Percentiles rank a stretch among this genome's conserved stretches.
Conservation (phyloP, 805 yeast genomes). For the Sporopachydermia quercuum region DNA sequence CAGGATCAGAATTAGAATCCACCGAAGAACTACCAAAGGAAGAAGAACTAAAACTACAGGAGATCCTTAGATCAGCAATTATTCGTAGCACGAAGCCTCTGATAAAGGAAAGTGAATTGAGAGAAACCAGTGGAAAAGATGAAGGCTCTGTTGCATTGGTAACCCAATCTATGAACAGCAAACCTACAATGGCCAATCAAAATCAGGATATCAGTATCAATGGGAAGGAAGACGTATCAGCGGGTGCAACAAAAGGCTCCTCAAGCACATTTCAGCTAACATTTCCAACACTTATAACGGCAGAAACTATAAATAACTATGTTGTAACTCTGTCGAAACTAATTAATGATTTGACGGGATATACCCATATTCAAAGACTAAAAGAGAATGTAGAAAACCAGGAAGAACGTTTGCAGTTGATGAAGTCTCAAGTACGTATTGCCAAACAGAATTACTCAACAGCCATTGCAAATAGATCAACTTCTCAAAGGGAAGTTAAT, state of each 20-base stretch:
- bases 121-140: not conserved
- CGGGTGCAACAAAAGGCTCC: not conserved
- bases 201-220: no score
- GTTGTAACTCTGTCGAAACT: constrained; percentile 25
- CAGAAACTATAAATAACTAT: not conserved
- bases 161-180: not conserved
- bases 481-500: constrained; percentile 73
- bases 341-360: constrained; percentile 86
- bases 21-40: no score
- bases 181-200: no score
- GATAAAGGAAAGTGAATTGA: not conserved
- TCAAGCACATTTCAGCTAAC: not conserved
- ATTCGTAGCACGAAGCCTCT: not conserved
- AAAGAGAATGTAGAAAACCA: constrained; percentile 40
- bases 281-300: not conserved
- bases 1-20: no score
- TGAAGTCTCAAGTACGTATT: constrained; percentile 31
- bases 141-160: not conserved
- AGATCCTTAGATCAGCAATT: not conserved
- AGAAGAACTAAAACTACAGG: constrained; percentile 1
- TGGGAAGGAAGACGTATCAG: no score
- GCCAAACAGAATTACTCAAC: constrained; percentile 38
- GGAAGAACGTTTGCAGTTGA: constrained; percentile 29
- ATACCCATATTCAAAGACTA: constrained; percentile 60
- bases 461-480: constrained; percentile 49